phyloP scores from a whole-genome alignment of 2,329 filamentous ascomycete genomes.

The Xylariaceae sp. region DNA sequence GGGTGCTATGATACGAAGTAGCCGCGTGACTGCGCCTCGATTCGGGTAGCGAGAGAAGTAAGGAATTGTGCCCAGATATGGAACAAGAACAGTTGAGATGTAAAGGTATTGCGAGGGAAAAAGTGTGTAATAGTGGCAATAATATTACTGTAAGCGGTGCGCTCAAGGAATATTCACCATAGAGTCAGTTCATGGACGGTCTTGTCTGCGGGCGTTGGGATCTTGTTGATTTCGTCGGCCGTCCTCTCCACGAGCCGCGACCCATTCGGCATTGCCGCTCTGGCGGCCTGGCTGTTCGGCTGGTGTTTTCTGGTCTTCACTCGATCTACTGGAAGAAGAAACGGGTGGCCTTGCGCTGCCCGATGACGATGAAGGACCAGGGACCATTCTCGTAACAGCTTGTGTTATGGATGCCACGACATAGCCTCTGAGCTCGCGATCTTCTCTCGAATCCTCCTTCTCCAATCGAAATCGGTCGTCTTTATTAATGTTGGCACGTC shows the following conservation, averaged over 20 bases:
- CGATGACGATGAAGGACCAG: conserved; percentile 38
- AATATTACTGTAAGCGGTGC: no score
- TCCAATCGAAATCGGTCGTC: conserved; percentile 77
- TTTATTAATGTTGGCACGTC: conserved; percentile 80
- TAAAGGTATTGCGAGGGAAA: no score
- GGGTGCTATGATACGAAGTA: no score
- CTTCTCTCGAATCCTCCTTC: conserved; percentile 74
- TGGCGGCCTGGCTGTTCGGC: conserved; percentile 55
- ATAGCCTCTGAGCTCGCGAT: conserved; percentile 69
- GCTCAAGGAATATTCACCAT: neutral
- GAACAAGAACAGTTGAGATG: no score
- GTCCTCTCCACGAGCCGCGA: conserved; percentile 44
- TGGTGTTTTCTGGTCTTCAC: conserved; percentile 58
- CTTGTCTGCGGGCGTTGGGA: conserved; percentile 38
- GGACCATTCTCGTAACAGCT: conserved; percentile 65
- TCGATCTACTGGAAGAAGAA: conserved; percentile 17
- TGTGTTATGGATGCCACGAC: conserved; percentile 71
- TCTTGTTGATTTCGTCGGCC: conserved; percentile 37
- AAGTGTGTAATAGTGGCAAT: no score
- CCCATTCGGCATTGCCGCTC: conserved; percentile 48
- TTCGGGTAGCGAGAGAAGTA: no score
- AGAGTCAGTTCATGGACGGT: conserved; percentile 9
- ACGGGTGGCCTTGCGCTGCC: conserved; percentile 8
- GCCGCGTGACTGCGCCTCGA: no score
- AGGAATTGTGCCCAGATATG: no score